Percentiles rank a stretch among this genome's conserved stretches.
Evolutionary conservation across 257 asterid species (phyloP).

Genomic region (Solanum lycopersicoides): DNA sequence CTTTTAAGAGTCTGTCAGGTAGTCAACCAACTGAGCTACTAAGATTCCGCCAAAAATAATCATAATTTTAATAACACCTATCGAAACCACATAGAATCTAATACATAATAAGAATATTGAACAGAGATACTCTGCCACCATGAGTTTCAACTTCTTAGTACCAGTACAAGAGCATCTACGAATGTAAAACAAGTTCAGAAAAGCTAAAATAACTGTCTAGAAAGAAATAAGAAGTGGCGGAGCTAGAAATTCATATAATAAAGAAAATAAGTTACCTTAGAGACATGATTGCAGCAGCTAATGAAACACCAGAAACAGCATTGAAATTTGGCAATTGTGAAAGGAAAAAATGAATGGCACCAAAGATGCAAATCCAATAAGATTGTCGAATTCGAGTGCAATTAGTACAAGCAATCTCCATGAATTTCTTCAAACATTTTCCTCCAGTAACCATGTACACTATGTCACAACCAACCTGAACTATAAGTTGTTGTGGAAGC

Average conservation of each 20-base stretch:
- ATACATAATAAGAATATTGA: not conserved
- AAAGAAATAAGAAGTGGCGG: not conserved
- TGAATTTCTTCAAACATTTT: slow-evolving; percentile 61
- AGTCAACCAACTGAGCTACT: not conserved
- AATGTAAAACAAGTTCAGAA: not conserved
- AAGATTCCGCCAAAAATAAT: not conserved
- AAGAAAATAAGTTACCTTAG: slow-evolving; percentile 26
- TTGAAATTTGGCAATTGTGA: slow-evolving; percentile 83
- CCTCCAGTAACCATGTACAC: slow-evolving; percentile 96
- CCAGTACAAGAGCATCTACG: not conserved
- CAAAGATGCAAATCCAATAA: slow-evolving; percentile 88
- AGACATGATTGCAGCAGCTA: slow-evolving; percentile 90
- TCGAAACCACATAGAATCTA: not conserved
- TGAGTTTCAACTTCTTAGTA: not conserved
- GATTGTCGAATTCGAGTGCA: slow-evolving; percentile 58
- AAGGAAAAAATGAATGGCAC: slow-evolving; percentile 71
- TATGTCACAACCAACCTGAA: slow-evolving; percentile 82
- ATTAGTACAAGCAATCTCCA: slow-evolving; percentile 51
- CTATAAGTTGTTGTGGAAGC: slow-evolving; percentile 83
- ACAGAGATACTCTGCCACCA: not conserved
- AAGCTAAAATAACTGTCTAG: not conserved
- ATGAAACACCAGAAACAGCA: slow-evolving; percentile 70
- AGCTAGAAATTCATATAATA: not conserved
- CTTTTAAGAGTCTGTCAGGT: not conserved
- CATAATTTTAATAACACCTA: not conserved